Base-by-base conservation (phyloP, 148 eudicot species). In the Pouteria glomerata region DNA sequence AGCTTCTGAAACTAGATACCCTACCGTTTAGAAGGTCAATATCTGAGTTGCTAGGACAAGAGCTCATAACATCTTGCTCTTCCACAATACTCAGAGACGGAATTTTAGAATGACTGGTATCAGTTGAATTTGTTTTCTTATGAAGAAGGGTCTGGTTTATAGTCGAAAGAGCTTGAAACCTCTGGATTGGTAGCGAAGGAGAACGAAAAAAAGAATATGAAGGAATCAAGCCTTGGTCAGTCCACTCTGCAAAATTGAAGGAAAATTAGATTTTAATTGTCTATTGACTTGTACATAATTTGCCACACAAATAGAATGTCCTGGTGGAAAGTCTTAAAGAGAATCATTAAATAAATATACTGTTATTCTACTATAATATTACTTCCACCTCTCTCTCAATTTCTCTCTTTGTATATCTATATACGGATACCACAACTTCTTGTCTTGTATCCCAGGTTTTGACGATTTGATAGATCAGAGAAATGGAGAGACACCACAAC, bases 141-240 rank as follows among this genome's bases (percentile, higher is more conserved):
- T 85, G 78, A 68, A 67, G 67, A 64, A 82, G 56, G 50, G 70
- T 71, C 53, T 82, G 78, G 44, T 89, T 89, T 67, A 80, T 65
- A 42, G 52, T 75, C 30, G 86, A 75, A 72, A 82, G 85, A 33
- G 85, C 78, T 47, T 82, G 80, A 80, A 81, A 71, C 30, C 86
- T 77, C 81, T 83, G 85, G 78, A 45, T 42, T 13, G 83, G 76
- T 27, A 82, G 79, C 23, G 85, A 78, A 79, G 84, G 71, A 68
- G 89, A 83, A 19, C 69, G 78, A 21, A 74, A 75, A 42, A 79
- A 78, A 70, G 90, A 69, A 70, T 42, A 77, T 19, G 89, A 79
- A 55, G 78, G 56, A 53, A 68, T 51, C n/a, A 86, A 83, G 68
- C 82, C 81, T 30, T 77, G 76, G 65, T 79, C 89, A 68, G 88